phyloP scores from a whole-genome alignment of 1,139 yeast species.

The Suhomyces bolitotheri region DNA sequence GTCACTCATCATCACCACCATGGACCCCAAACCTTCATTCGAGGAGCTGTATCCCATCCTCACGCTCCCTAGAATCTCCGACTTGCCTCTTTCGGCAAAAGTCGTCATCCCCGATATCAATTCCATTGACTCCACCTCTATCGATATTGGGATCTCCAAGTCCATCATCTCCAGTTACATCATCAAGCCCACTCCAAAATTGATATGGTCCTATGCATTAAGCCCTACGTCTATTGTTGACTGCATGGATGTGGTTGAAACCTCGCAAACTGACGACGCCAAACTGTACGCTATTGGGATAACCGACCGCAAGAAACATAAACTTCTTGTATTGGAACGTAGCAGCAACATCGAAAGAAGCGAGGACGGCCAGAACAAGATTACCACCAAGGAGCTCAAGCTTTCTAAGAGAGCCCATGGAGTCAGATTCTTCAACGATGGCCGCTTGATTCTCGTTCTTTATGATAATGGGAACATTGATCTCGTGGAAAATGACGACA shows the following conservation, averaged over 20 bases:
- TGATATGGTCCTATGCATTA: constrained; percentile 71
- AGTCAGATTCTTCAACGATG: constrained; percentile 35
- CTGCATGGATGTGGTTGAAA: constrained; percentile 40
- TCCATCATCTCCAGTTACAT: constrained; percentile 72
- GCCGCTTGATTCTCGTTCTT: constrained; percentile 39
- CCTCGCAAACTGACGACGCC: constrained; percentile 14
- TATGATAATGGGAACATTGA: constrained; percentile 46
- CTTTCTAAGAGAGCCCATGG: constrained; percentile 31
- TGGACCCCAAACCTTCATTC: constrained; percentile 24
- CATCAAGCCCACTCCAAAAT: constrained; percentile 77
- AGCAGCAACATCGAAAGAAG: constrained; percentile 16
- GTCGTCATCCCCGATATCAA: constrained; percentile 33
- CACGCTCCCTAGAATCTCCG: constrained; percentile 44
- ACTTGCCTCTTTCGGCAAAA: constrained; percentile 30
- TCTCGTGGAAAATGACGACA: constrained; percentile 23
- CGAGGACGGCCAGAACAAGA: constrained; percentile 15
- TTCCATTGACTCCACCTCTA: constrained; percentile 27
- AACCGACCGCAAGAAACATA: constrained; percentile 48
- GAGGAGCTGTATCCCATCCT: constrained; percentile 41
- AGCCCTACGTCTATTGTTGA: constrained; percentile 59
- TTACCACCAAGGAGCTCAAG: constrained; percentile 23
- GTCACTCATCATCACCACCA: constrained; percentile 3
- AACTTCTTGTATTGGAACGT: constrained; percentile 35
- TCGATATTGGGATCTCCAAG: constrained; percentile 72
- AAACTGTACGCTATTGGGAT: constrained; percentile 43